Evolutionary conservation across 805 yeast genomes (phyloP).

Genomic region (Metschnikowia rubicola): DNA sequence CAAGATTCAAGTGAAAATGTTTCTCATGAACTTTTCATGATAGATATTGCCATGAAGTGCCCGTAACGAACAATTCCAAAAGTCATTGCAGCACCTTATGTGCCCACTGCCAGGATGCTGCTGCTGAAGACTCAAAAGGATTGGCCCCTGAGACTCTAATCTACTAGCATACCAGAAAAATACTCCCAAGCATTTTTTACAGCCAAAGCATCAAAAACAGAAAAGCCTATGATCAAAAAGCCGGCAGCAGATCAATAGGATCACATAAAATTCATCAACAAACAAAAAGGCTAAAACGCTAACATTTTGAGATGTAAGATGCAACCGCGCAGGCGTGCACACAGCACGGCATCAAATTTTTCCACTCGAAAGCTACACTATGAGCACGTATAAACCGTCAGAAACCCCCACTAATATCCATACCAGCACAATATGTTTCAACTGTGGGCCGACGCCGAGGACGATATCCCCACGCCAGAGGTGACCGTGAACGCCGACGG

Average conservation of each 20-base stretch:
- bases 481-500: slow-evolving; percentile 80
- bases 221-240: not conserved
- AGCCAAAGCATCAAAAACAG: too few species aligned
- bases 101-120: too few species aligned
- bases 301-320: not conserved
- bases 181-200: too few species aligned
- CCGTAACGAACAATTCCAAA: too few species aligned
- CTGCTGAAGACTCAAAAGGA: too few species aligned
- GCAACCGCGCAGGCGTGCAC: slow-evolving; percentile 8
- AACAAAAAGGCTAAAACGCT: too few species aligned
- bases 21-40: too few species aligned
- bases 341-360: slow-evolving; percentile 10
- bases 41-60: too few species aligned
- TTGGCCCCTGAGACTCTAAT: too few species aligned
- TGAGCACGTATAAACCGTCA: not conserved
- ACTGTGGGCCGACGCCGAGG: slow-evolving; percentile 73
- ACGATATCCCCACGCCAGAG: slow-evolving; percentile 70
- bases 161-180: too few species aligned
- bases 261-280: not conserved
- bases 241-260: not conserved
- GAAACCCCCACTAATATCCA: not conserved
- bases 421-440: slow-evolving; percentile 27
- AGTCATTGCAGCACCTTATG: too few species aligned
- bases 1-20: too few species aligned
- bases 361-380: not conserved